Conservation (phyloP, 1,284 basidiomycete genomes). For the Irpex lacteus region DNA sequence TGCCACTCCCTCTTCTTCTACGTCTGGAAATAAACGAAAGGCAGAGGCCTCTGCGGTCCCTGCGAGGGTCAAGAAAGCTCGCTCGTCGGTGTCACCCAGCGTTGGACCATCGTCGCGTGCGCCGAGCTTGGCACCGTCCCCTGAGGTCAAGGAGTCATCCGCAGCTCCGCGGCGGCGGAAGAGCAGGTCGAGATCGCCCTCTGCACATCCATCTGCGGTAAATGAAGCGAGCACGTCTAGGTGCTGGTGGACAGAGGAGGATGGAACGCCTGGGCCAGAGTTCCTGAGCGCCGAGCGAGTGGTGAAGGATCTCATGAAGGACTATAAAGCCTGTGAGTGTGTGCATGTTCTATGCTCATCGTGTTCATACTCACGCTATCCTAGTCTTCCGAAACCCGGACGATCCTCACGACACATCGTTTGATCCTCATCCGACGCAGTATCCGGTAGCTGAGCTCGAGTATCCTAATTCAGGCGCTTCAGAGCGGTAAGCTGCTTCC, state of each 20-base stretch:
- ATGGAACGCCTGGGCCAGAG: conserved; percentile 46
- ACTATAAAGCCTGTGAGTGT: conserved; percentile 63
- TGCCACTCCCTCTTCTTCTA: conserved; percentile 17
- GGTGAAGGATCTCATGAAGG: conserved; percentile 55
- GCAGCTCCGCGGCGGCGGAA: conserved; percentile 17
- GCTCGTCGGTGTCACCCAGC: conserved; percentile 19
- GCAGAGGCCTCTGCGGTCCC: conserved; percentile 11
- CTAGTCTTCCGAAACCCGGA: conserved; percentile 64
- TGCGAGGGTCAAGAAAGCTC: conserved; percentile 24
- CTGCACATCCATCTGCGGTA: conserved; percentile 26
- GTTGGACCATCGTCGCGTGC: conserved; percentile 22
- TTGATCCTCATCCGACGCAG: conserved; percentile 53
- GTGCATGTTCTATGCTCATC: neutral
- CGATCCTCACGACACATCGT: conserved; percentile 55
- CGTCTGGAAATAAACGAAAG: conserved; percentile 8
- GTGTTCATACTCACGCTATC: neutral
- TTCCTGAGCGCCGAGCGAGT: conserved; percentile 62
- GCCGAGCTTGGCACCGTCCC: conserved; percentile 21
- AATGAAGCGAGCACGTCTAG: conserved; percentile 25
- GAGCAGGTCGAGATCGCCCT: conserved; percentile 9
- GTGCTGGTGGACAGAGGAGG: conserved; percentile 49
- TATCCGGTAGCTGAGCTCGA: conserved; percentile 65
- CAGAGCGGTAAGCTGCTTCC: conserved; percentile 49
- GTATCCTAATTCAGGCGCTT: conserved; percentile 64
- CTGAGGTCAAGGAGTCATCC: conserved; percentile 19